These are phyloP conservation scores for Euphrasia arctica DNA, from an alignment of 305 asterid species.

Conservation along the genomic window DNA sequence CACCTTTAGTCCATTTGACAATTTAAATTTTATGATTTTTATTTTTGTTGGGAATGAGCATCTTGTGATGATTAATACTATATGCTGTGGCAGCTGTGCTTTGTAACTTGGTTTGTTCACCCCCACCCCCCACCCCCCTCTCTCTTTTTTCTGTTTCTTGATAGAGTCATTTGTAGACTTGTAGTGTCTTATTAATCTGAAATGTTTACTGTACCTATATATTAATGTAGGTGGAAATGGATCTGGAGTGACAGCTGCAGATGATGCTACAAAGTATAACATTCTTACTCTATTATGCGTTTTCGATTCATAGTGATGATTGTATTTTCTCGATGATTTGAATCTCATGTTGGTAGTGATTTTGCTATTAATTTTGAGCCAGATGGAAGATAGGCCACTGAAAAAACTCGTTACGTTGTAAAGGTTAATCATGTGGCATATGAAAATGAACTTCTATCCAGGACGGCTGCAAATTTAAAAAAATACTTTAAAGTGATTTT, in stretches of 20 bases:
- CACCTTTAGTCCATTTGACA: background rate
- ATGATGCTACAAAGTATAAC: slow-evolving; percentile 83
- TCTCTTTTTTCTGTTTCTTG: background rate
- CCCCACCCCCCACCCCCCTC: background rate
- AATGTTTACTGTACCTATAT: slow-evolving; percentile 22
- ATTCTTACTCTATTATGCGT: slow-evolving; percentile 23
- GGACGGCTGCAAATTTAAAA: slow-evolving; percentile 1
- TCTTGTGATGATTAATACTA: too few relatives aligned
- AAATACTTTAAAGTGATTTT: background rate
- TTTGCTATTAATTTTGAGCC: background rate
- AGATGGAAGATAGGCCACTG: slow-evolving; percentile 9
- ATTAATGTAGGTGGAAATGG: slow-evolving; percentile 57
- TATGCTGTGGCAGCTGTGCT: too few relatives aligned
- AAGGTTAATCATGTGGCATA: background rate
- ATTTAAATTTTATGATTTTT: background rate
- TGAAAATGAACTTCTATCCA: slow-evolving; percentile 6
- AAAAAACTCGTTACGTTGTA: background rate
- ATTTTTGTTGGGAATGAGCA: background rate
- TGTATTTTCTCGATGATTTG: slow-evolving; percentile 13
- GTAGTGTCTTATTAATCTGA: slow-evolving; percentile 2
- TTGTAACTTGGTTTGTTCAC: background rate
- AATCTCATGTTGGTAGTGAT: background rate
- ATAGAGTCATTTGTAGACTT: too few relatives aligned
- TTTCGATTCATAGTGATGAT: slow-evolving; percentile 15
- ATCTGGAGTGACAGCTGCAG: slow-evolving; percentile 51